These are phyloP conservation scores for Stephanocyclus meneghinianus DNA, from an alignment of 352 stramenopile genomes.

Conservation along the genomic window DNA sequence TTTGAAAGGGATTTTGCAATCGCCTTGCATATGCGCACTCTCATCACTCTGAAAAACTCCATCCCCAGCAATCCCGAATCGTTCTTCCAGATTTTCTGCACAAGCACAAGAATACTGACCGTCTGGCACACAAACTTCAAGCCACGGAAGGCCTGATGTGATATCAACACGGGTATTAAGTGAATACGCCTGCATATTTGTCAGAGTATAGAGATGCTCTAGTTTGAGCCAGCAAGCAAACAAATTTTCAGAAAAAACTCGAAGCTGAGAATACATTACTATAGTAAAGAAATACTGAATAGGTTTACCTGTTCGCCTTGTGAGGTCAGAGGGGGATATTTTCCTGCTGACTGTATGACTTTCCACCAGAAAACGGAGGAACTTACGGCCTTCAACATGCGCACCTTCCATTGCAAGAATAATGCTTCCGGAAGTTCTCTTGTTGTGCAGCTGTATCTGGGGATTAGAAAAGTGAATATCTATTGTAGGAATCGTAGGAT, in stretches of 20 bases:
- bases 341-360: conserved; percentile 27
- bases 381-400: conserved; percentile 64
- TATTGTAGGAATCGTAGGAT: conserved; percentile 54
- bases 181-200: conserved; percentile 62
- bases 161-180: conserved; percentile 58
- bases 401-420: conserved; percentile 61
- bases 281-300: neutral
- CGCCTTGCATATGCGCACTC: neutral
- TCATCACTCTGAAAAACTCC: neutral
- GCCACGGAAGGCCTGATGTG: conserved; percentile 60
- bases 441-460: conserved; percentile 63
- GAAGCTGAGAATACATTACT: neutral
- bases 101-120: neutral
- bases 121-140: conserved; percentile 44
- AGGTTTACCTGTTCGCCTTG: conserved; percentile 51
- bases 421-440: conserved; percentile 56
- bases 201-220: conserved; percentile 60
- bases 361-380: conserved; percentile 52
- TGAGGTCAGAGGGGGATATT: conserved; percentile 49
- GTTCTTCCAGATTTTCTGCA: conserved; percentile 28
- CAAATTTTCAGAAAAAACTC: neutral
- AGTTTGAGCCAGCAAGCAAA: neutral
- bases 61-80: conserved; percentile 31
- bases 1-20: neutral
- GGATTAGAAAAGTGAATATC: conserved; percentile 69